These are phyloP conservation scores for Chlamydomonas reinhardtii DNA, from an alignment of 163 green algal genomes.

Conservation along the genomic window DNA sequence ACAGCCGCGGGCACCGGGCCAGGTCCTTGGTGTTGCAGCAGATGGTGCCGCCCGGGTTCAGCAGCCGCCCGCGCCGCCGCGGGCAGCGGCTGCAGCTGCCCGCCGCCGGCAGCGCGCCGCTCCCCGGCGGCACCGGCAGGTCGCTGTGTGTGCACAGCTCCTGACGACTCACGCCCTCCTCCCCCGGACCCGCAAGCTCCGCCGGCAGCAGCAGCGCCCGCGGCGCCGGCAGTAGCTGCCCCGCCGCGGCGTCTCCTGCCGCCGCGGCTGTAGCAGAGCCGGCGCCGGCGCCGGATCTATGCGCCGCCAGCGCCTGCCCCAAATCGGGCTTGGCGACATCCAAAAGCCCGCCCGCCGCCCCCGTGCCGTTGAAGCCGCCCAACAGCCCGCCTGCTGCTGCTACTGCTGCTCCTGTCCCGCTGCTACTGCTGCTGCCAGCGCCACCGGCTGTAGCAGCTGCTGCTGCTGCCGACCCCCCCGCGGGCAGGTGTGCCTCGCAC, in stretches of 20 bases:
- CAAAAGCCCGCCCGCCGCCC: not conserved
- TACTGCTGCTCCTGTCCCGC: not conserved
- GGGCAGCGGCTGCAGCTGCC: constrained; percentile 13
- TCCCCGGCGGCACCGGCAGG: not conserved
- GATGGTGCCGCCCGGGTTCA: constrained; percentile 48
- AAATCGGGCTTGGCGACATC: not conserved
- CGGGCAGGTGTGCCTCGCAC: constrained; percentile 9
- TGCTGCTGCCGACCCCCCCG: too few species aligned
- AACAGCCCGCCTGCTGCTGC: not conserved
- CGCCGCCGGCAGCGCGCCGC: too few species aligned
- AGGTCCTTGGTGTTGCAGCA: constrained; percentile 43
- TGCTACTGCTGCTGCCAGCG: not conserved
- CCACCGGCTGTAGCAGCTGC: too few species aligned
- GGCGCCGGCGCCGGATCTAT: not conserved
- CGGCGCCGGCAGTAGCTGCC: not conserved
- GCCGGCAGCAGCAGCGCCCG: not conserved
- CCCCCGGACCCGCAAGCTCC: not conserved
- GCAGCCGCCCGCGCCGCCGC: constrained; percentile 28
- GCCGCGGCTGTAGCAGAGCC: not conserved
- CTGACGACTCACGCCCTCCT: not conserved
- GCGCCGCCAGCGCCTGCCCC: not conserved
- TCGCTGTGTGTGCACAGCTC: constrained; percentile 35
- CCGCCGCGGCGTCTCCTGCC: too few species aligned
- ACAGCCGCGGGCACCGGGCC: constrained; percentile 49
- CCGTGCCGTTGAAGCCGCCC: not conserved